phyloP scores from a whole-genome alignment of 2,329 filamentous ascomycete genomes.

The Pseudogymnoascus sp. region DNA sequence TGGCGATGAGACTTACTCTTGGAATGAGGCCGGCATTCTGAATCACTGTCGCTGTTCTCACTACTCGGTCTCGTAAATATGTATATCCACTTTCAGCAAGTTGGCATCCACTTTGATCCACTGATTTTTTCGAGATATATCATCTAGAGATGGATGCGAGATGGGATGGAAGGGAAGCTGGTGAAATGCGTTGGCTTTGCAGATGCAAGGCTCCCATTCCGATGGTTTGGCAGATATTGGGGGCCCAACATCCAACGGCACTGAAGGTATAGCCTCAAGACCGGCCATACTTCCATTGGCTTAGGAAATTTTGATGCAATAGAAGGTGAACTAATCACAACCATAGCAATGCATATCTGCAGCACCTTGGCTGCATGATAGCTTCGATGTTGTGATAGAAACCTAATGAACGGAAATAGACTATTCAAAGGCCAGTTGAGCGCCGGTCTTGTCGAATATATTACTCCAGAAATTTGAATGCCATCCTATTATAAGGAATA shows the following conservation, averaged over 20 bases:
- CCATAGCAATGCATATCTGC: neutral
- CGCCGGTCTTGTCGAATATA: neutral
- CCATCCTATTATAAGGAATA: neutral
- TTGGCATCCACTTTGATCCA: neutral
- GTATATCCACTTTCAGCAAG: neutral
- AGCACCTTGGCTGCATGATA: neutral
- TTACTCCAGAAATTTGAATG: neutral
- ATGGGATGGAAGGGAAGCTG: neutral
- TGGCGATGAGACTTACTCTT: constrained; percentile 11
- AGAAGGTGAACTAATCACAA: neutral
- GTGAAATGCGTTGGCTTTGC: neutral
- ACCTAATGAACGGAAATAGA: neutral
- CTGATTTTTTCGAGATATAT: neutral
- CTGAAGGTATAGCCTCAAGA: neutral
- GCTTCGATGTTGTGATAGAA: neutral
- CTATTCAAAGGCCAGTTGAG: neutral
- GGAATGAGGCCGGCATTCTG: constrained; percentile 15
- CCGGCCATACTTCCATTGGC: neutral
- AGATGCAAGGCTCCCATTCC: neutral
- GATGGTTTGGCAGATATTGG: neutral
- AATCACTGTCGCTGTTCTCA: neutral
- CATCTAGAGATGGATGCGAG: neutral
- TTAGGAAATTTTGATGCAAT: neutral
- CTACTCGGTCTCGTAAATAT: neutral
- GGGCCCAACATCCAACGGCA: neutral